phyloP scores from a whole-genome alignment of 23 red algal genomes.

The Agarophyton chilense region DNA sequence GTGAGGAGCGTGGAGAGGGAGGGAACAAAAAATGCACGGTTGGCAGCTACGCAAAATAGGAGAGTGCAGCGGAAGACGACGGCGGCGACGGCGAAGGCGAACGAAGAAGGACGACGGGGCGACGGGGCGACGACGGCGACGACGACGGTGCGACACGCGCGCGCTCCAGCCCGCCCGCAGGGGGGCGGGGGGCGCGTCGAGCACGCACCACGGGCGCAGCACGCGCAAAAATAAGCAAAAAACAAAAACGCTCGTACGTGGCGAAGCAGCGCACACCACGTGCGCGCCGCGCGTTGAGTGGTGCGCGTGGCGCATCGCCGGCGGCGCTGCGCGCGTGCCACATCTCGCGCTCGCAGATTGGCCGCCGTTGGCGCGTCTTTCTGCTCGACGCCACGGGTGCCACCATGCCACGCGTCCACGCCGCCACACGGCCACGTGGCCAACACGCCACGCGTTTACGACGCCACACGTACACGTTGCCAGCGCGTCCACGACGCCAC shows the following conservation, averaged over 20 bases:
- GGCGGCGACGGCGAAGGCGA: background rate
- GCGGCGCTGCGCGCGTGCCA: background rate
- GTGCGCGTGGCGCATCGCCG: background rate
- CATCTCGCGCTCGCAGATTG: slow-evolving; percentile 1
- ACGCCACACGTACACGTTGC: too few relatives aligned
- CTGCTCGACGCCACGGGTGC: background rate
- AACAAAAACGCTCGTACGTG: background rate
- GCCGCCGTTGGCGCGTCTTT: background rate
- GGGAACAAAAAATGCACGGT: background rate
- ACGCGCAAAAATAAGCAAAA: background rate
- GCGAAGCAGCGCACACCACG: background rate
- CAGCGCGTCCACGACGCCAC: too few relatives aligned
- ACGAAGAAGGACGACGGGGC: background rate
- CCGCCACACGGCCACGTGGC: background rate
- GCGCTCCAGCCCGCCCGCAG: background rate
- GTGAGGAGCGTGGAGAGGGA: background rate
- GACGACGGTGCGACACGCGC: background rate
- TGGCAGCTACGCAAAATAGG: too few relatives aligned
- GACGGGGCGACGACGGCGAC: background rate
- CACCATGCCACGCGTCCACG: background rate
- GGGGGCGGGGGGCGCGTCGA: slow-evolving; percentile 4
- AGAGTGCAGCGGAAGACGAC: background rate
- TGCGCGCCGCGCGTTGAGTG: slow-evolving; percentile 1
- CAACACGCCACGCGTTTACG: too few relatives aligned
- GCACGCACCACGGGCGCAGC: background rate